Evolutionary conservation across 345 rosid genomes (phyloP), one percentile per base, ranked within the genome.

Genomic region (Dimocarpus longan): DNA sequence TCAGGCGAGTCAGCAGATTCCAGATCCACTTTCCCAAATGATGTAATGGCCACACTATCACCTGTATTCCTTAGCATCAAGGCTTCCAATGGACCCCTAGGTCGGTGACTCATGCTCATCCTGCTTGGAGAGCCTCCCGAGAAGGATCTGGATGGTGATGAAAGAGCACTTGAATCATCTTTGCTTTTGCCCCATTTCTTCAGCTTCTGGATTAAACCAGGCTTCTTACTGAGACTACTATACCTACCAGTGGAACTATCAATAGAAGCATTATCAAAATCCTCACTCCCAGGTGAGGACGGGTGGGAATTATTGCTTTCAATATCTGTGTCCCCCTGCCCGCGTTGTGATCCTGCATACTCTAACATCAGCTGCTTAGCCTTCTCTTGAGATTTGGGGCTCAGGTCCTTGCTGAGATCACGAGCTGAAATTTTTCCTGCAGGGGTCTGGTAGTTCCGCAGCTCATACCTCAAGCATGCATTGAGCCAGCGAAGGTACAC

Each of bases 401-500:
- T 94, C 64, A 91, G 86, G 73, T 79, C 90, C 89, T 90, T 93
- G 89, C 86, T 96, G 32, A 96, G 95, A 84, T 94, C 98, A 76
- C 98, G 98, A 42, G 98, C 99, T 1, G 98, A 93, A 68, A 83
- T 43, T 84, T 93, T 93, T 75, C 98, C 98, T 37, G 91, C 87
- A 54, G 98, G 97, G 54, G 97, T 84, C 74, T 93, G 95, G 86
- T 90, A 91, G 79, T 96, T 93, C 69, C 99, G 89, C 79, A 96
- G 90, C 88, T 96, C 99, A 76, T 83, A 96, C 71, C 99, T 88
- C 80, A 96, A 84, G 91, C 99, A 96, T 1, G 99, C 99, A 78
- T 96, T 96, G 75, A 96, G 92, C 99, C 99, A 96, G 73, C 99
- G 97, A 74, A 96, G 98, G 84, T 96, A 96, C 70, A 96, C 99